Evolutionary conservation across 208 protist genomes (phyloP).

Genomic region (Crithidia thermophila): DNA sequence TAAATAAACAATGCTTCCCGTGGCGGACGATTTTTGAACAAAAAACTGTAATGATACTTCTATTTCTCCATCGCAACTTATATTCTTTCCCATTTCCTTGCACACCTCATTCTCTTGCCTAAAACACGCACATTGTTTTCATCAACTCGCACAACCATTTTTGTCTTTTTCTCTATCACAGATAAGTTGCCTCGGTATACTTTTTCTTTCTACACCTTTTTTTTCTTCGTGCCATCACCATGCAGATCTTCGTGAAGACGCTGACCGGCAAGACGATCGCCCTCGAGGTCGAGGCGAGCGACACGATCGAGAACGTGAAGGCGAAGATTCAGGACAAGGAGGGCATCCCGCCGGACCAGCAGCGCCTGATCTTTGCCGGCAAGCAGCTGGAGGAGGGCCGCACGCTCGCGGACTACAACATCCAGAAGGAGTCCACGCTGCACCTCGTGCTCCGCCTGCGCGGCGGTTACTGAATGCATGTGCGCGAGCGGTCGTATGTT

Average conservation of each 20-base stretch:
- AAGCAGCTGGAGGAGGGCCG: conserved; percentile 99
- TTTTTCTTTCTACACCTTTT: neutral
- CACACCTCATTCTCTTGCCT: too few species aligned
- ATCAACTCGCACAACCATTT: too few species aligned
- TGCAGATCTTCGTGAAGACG: conserved; percentile 98
- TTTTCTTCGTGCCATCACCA: conserved; percentile 70
- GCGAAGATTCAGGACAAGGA: conserved; percentile 99
- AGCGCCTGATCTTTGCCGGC: conserved; percentile 94
- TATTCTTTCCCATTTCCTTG: too few species aligned
- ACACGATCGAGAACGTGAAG: conserved; percentile 98
- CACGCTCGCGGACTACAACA: conserved; percentile 99
- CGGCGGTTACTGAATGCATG: conserved; percentile 40
- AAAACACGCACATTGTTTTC: too few species aligned
- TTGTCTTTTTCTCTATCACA: conserved; percentile 2
- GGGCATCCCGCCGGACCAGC: conserved; percentile 95
- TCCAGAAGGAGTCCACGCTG: conserved; percentile 99
- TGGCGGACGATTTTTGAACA: too few species aligned
- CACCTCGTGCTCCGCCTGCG: conserved; percentile 98
- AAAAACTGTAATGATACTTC: too few species aligned
- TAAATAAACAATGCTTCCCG: too few species aligned
- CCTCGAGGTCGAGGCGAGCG: conserved; percentile 96
- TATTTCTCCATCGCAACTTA: too few species aligned
- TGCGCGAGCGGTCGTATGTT: neutral
- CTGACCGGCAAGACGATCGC: conserved; percentile 99
- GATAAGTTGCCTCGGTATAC: neutral